Conservation (phyloP, 208 protist genomes). For the Trypanosoma cruzi region DNA sequence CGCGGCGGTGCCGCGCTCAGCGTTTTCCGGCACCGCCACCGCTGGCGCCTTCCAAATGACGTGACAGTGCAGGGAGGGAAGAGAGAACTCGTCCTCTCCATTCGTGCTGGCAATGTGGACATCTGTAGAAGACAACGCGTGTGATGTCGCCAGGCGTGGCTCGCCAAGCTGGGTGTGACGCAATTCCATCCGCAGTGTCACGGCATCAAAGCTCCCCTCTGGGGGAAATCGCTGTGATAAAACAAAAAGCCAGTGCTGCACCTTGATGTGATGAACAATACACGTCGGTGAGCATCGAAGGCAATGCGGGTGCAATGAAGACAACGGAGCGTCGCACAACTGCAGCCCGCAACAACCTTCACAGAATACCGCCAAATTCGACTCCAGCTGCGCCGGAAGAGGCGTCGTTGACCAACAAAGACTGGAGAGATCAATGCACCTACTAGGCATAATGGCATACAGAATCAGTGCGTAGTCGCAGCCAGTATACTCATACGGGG, state of each 20-base stretch:
- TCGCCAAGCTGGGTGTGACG: constrained; percentile 53
- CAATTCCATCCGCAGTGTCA: constrained; percentile 41
- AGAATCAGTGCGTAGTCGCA: constrained; percentile 77
- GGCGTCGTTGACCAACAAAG: constrained; percentile 62
- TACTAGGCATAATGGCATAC: constrained; percentile 53
- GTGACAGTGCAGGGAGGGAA: constrained; percentile 1
- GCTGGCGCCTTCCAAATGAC: constrained; percentile 12
- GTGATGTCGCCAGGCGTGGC: constrained; percentile 23
- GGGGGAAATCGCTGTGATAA: constrained; percentile 51
- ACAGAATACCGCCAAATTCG: constrained; percentile 66
- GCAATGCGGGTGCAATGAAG: constrained; percentile 43
- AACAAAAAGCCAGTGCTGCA: constrained; percentile 82
- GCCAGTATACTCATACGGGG: constrained; percentile 64
- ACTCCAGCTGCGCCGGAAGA: constrained; percentile 48
- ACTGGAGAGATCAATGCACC: constrained; percentile 49
- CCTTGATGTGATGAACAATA: constrained; percentile 58
- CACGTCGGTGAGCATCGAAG: constrained; percentile 40
- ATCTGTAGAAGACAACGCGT: not conserved
- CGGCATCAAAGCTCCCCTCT: constrained; percentile 41
- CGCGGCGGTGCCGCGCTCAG: not conserved
- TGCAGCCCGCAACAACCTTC: constrained; percentile 37
- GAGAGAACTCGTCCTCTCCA: not conserved
- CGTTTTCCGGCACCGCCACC: not conserved
- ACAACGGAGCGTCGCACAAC: constrained; percentile 46
- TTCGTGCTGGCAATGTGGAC: not conserved